phyloP scores from a whole-genome alignment of 2,329 filamentous ascomycete genomes.

The Sclerotinia borealis region DNA sequence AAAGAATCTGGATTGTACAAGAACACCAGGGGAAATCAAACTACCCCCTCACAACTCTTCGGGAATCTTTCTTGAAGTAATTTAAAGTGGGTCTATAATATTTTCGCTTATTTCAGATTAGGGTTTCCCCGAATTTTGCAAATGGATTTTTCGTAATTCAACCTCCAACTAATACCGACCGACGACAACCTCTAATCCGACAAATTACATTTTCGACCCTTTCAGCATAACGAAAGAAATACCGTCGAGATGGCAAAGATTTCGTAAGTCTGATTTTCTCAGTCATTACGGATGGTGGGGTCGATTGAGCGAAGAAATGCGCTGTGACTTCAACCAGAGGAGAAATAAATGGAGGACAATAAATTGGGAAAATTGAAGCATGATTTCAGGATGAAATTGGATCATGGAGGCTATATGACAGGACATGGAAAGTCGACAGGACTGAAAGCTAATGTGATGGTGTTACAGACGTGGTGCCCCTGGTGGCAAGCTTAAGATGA shows the following conservation, averaged over 20 bases:
- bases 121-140: slow-evolving; percentile 24
- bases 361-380: background rate
- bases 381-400: background rate
- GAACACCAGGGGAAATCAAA: too few species aligned
- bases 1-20: too few species aligned
- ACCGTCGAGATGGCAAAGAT: slow-evolving; percentile 56
- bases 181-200: slow-evolving; percentile 16
- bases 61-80: background rate
- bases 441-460: slow-evolving; percentile 18
- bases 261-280: slow-evolving; percentile 45
- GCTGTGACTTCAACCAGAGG: background rate
- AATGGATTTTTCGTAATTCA: slow-evolving; percentile 17
- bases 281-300: background rate
- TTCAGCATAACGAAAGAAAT: slow-evolving; percentile 31
- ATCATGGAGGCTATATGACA: background rate
- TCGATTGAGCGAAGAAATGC: slow-evolving; percentile 6
- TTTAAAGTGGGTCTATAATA: background rate
- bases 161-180: slow-evolving; percentile 18
- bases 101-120: slow-evolving; percentile 29
- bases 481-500: slow-evolving; percentile 99
- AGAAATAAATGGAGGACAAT: background rate
- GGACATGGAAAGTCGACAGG: background rate
- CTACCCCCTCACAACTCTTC: too few species aligned
- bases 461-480: slow-evolving; percentile 71
- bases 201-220: slow-evolving; percentile 25